Evolutionary conservation across 2,329 filamentous ascomycete genomes (phyloP).

Genomic region (Colletotrichum costaricense): DNA sequence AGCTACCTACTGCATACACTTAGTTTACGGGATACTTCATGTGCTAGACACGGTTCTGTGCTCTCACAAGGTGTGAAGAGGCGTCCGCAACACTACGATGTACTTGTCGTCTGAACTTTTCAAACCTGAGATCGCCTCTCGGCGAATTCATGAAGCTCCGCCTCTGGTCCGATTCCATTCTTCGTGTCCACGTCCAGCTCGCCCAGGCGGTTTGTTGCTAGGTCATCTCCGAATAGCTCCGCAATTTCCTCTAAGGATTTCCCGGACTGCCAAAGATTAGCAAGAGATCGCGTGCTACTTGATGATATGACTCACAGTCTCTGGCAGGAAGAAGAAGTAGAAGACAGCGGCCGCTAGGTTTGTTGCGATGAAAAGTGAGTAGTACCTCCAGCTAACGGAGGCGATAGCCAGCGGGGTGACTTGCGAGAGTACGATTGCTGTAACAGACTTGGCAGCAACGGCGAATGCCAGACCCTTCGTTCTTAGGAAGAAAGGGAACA

Average conservation of each 20-base stretch:
- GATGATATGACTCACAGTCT: conserved; percentile 28
- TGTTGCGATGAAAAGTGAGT: conserved; percentile 49
- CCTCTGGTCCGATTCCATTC: conserved; percentile 9
- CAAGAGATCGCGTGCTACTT: not conserved
- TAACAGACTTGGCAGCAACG: conserved; percentile 43
- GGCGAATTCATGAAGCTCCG: conserved; percentile 17
- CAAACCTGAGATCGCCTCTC: not conserved
- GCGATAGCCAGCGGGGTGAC: conserved; percentile 49
- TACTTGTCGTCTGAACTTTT: not conserved
- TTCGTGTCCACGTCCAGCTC: conserved; percentile 26
- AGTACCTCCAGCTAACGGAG: conserved; percentile 49
- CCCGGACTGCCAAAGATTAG: conserved; percentile 17
- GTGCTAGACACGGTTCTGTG: too few relatives aligned
- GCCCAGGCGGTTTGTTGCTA: conserved; percentile 17
- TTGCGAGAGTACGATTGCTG: conserved; percentile 44
- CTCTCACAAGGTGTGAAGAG: not conserved
- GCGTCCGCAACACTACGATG: not conserved
- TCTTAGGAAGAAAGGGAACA: conserved; percentile 43
- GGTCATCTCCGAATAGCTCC: conserved; percentile 40
- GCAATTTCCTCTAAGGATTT: conserved; percentile 41
- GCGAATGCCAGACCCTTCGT: conserved; percentile 45
- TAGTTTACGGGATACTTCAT: too few relatives aligned
- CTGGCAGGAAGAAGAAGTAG: conserved; percentile 45
- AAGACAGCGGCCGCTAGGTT: conserved; percentile 44
- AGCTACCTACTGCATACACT: too few relatives aligned